Base-by-base conservation (phyloP, 176 grass and related monocot genomes). In the Lolium perenne region DNA sequence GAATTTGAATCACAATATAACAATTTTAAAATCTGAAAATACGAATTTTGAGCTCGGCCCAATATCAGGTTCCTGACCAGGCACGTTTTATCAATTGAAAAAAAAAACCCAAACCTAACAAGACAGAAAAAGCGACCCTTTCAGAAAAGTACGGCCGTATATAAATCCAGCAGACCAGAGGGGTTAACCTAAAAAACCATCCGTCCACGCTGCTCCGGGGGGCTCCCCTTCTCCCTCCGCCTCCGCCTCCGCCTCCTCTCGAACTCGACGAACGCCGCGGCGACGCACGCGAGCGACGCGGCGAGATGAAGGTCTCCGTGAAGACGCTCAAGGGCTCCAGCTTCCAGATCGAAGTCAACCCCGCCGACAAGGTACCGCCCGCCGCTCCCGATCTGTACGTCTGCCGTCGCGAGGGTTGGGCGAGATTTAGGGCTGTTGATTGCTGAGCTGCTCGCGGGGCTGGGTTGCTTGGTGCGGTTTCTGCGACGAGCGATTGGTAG, bases 281-380 rank as follows among this genome's bases (percentile, higher is more conserved):
- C 48, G 73, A 76, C 72, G 72, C 23, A 32, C n/a, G n/a, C n/a
- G n/a, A n/a, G n/a, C n/a, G n/a, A n/a, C 22, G 71, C 83, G 29
- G 79, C 63, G 56, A 88, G 82, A 97, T 96, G 94, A 94, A 94
- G 91, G 78, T 97, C 57, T 92, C 90, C 26, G 75, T 97, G 12
- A 97, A 97, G 91, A 97, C 91, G 22, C 94, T 97, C 22, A 94
- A 84, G 72, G 94, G 94, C 13, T 89, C 91, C 72, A 94, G 62
- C 70, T 97, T 92, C 82, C 85, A 94, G 89, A 97, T 97, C 94
- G 91, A 94, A 41, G 91, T 90, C 55, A 77, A 84, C 1, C 79
- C 89, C 11, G 15, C 81, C 20, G 63, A 88, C 74, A 97, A 91
- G 90, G 95, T 97, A 84, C 6, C 66, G 25, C 62, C 29, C 66